These are phyloP conservation scores for Sarocladium brachiariae DNA, from an alignment of 2,329 filamentous ascomycete species.

Conservation along the genomic window DNA sequence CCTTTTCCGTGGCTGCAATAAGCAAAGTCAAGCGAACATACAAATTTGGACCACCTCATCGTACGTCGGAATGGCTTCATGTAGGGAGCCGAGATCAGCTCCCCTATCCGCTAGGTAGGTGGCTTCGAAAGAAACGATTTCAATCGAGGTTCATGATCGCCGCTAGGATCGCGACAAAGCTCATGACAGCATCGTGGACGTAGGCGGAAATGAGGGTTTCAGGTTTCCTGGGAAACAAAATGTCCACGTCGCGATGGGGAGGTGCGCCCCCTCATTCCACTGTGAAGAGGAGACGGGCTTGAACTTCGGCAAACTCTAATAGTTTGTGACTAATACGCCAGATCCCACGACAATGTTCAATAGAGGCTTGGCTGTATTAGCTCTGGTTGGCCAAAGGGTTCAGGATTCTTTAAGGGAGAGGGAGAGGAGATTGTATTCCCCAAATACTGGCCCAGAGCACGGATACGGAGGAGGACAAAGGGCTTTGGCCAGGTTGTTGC, in stretches of 20 bases:
- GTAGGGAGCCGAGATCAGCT: background rate
- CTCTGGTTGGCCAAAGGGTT: too few relatives aligned
- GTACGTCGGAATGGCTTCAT: background rate
- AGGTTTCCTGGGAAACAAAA: too few relatives aligned
- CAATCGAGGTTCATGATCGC: background rate
- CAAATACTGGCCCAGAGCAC: too few relatives aligned
- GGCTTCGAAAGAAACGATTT: background rate
- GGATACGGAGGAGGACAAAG: too few relatives aligned
- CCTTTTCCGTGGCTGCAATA: background rate
- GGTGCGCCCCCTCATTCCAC: background rate
- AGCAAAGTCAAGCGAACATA: background rate
- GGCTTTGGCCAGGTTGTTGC: too few relatives aligned
- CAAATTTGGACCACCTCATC: background rate
- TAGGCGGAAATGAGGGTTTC: constrained; percentile 1
- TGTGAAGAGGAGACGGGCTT: background rate
- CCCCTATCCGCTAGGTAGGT: too few relatives aligned
- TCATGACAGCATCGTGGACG: too few relatives aligned
- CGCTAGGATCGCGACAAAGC: background rate
- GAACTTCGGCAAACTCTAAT: constrained; percentile 8
- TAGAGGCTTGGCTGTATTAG: constrained; percentile 3
- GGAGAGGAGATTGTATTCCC: too few relatives aligned
- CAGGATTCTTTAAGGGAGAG: background rate
- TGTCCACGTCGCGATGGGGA: background rate
- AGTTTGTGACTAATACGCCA: background rate
- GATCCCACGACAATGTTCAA: background rate